Conservation (phyloP, 441 rosid species). For the Geranium incanum region DNA sequence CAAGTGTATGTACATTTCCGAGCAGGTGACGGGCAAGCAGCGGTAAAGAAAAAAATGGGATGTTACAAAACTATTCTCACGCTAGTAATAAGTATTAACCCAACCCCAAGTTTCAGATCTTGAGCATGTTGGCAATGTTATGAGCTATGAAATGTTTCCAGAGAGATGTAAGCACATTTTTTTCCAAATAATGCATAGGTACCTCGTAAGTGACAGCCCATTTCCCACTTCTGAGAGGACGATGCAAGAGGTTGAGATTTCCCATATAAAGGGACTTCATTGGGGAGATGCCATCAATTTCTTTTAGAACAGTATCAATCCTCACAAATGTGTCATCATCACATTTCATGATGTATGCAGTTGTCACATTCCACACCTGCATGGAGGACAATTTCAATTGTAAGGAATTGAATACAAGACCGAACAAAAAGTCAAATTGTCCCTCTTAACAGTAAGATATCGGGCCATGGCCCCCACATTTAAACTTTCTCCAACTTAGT, state of each 20-base stretch:
- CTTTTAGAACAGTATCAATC: slow-evolving; percentile 65
- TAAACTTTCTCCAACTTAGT: not conserved
- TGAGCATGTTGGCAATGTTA: not conserved
- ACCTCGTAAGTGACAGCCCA: slow-evolving; percentile 97
- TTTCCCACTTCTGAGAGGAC: slow-evolving; percentile 83
- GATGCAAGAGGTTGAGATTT: slow-evolving; percentile 87
- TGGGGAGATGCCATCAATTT: slow-evolving; percentile 51
- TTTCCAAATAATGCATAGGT: slow-evolving; percentile 18
- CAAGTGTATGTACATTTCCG: not conserved
- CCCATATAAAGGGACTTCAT: slow-evolving; percentile 87
- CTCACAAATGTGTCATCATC: slow-evolving; percentile 92
- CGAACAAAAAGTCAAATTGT: not conserved
- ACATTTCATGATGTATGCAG: slow-evolving; percentile 86
- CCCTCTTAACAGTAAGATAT: not conserved
- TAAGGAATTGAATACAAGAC: slow-evolving; percentile 13
- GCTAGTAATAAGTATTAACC: no score
- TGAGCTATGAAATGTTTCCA: slow-evolving; percentile 1
- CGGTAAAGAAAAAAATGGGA: not conserved
- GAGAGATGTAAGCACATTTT: not conserved
- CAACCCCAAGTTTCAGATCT: not conserved
- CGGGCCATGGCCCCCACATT: not conserved
- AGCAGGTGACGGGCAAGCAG: not conserved
- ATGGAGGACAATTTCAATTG: slow-evolving; percentile 16
- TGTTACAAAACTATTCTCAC: not conserved
- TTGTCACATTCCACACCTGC: slow-evolving; percentile 81